A percentile compares a stretch with the other conserved stretches of the same genome.
These are phyloP conservation scores for Aspergillus cavernicola DNA, from an alignment of 495 filamentous ascomycete genomes.

Conservation along the genomic window DNA sequence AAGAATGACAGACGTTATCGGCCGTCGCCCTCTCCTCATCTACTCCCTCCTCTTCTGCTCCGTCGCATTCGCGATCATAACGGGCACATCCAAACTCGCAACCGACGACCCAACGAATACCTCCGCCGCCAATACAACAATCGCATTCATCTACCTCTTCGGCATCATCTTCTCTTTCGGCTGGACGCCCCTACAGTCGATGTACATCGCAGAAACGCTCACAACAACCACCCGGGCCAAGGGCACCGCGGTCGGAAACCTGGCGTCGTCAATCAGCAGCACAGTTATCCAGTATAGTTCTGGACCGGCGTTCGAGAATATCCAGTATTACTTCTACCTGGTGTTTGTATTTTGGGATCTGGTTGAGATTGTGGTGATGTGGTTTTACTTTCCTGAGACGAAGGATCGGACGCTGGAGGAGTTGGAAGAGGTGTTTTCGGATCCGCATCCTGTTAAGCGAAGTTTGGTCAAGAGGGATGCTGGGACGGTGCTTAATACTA, in stretches of 20 bases:
- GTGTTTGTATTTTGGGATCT: conserved; percentile 58
- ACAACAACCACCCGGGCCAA: conserved; percentile 57
- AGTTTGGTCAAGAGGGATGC: conserved; percentile 42
- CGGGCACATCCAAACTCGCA: conserved; percentile 40
- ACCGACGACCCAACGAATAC: conserved; percentile 32
- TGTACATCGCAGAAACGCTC: conserved; percentile 63
- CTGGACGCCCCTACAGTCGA: conserved; percentile 60
- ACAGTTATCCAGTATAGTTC: conserved; percentile 56
- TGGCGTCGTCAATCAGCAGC: conserved; percentile 42
- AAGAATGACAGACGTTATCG: conserved; percentile 56
- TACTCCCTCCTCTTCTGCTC: conserved; percentile 43
- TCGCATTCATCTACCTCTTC: conserved; percentile 63
- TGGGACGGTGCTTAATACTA: conserved; percentile 7
- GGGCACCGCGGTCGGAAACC: conserved; percentile 52
- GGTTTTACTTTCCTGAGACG: conserved; percentile 64
- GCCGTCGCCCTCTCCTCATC: conserved; percentile 49
- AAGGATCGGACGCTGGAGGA: conserved; percentile 64
- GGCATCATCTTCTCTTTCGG: conserved; percentile 59
- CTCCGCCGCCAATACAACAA: conserved; percentile 48
- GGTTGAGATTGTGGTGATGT: conserved; percentile 51
- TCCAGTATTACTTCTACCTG: conserved; percentile 65
- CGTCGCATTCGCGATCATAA: conserved; percentile 53
- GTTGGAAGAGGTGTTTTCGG: conserved; percentile 60
- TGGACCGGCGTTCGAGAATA: conserved; percentile 55
- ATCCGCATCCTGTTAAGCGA: conserved; percentile 48